Percentiles rank a stretch among this genome's conserved stretches.
Evolutionary conservation across 73 alveolate genomes (phyloP).

Genomic region (Symbiodinium natans): DNA sequence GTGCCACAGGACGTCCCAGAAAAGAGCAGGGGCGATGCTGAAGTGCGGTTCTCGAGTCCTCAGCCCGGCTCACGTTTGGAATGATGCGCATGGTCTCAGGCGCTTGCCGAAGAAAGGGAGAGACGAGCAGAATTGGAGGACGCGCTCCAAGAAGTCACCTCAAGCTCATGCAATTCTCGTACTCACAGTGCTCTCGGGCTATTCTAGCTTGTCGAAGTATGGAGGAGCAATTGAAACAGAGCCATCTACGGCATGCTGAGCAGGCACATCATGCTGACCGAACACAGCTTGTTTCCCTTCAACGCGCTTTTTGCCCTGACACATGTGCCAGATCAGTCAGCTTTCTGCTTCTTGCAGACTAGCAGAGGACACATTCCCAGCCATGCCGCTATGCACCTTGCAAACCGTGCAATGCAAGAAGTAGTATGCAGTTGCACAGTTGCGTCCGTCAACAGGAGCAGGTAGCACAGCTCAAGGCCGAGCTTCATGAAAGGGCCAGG

Average conservation of each 20-base stretch:
- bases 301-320: background rate
- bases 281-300: too few relatives aligned
- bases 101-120: background rate
- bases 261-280: too few relatives aligned
- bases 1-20: background rate
- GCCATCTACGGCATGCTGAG: background rate
- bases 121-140: background rate
- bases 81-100: too few relatives aligned
- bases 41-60: background rate
- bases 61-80: too few relatives aligned
- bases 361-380: background rate
- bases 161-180: too few relatives aligned
- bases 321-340: background rate
- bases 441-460: background rate
- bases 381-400: too few relatives aligned
- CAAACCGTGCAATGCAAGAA: too few relatives aligned
- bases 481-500: background rate
- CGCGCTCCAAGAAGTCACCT: too few relatives aligned
- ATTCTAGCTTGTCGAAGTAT: too few relatives aligned
- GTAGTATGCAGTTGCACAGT: too few relatives aligned
- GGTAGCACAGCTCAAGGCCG: background rate
- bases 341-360: background rate
- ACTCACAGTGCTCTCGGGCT: too few relatives aligned
- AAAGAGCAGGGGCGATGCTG: background rate
- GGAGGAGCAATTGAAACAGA: background rate